These are phyloP conservation scores for Ceratocystis ficicola DNA, from an alignment of 2,329 filamentous ascomycete species.

Conservation along the genomic window DNA sequence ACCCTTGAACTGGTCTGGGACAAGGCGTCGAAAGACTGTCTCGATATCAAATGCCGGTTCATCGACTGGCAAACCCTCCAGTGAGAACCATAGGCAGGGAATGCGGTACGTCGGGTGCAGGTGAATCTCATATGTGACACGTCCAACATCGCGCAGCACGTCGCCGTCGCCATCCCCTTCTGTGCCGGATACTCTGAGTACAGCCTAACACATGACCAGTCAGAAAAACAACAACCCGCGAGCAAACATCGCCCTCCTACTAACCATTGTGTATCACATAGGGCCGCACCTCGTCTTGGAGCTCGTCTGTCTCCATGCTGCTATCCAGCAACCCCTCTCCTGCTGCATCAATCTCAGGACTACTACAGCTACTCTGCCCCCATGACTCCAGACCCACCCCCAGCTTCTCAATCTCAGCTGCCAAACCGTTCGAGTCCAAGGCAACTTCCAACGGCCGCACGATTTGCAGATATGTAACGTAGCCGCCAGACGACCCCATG, in stretches of 20 bases:
- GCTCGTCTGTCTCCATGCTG: slow-evolving; percentile 40
- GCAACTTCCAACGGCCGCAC: slow-evolving; percentile 39
- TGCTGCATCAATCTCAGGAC: slow-evolving; percentile 20
- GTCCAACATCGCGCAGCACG: slow-evolving; percentile 29
- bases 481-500: slow-evolving; percentile 27
- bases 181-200: not conserved
- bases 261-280: not conserved
- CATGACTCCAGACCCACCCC: slow-evolving; percentile 30
- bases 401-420: slow-evolving; percentile 36
- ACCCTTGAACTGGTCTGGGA: slow-evolving; percentile 52
- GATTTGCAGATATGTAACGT: slow-evolving; percentile 45
- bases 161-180: slow-evolving; percentile 8
- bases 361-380: slow-evolving; percentile 9
- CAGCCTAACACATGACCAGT: slow-evolving; percentile 22
- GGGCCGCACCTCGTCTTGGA: slow-evolving; percentile 38
- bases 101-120: slow-evolving; percentile 63
- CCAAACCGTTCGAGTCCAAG: slow-evolving; percentile 36
- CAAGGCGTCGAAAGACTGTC: slow-evolving; percentile 56
- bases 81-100: slow-evolving; percentile 63
- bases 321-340: slow-evolving; percentile 29
- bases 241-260: not conserved
- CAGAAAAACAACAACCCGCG: slow-evolving; percentile 10
- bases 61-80: slow-evolving; percentile 45
- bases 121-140: slow-evolving; percentile 61
- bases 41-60: slow-evolving; percentile 52